Conservation (phyloP, 495 filamentous ascomycete genomes). For the Symbiotaphrina buchneri region DNA sequence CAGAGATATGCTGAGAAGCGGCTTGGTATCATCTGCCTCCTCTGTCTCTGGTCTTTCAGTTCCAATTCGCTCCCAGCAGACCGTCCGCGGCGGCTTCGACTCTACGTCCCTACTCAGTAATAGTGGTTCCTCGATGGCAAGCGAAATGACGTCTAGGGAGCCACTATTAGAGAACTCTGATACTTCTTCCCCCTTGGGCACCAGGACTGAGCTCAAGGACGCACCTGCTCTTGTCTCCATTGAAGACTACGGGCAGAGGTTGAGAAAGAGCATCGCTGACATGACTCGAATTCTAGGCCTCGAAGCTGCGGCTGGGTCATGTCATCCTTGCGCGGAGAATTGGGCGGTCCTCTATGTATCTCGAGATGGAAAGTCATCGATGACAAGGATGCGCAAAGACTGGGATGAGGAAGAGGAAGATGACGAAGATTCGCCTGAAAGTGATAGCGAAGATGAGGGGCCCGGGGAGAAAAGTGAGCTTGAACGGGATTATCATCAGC, state of each 20-base stretch:
- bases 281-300: slow-evolving; percentile 33
- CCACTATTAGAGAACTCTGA: slow-evolving; percentile 40
- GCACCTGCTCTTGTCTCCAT: slow-evolving; percentile 8
- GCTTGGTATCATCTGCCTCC: slow-evolving; percentile 37
- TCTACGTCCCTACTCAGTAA: slow-evolving; percentile 38
- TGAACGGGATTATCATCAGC: slow-evolving; percentile 61
- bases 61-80: slow-evolving; percentile 10
- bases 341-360: slow-evolving; percentile 63
- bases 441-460: slow-evolving; percentile 44
- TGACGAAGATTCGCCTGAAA: slow-evolving; percentile 36
- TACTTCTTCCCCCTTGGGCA: slow-evolving; percentile 15
- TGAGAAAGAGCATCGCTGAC: slow-evolving; percentile 34
- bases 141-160: slow-evolving; percentile 41
- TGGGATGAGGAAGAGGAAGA: slow-evolving; percentile 39
- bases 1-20: slow-evolving; percentile 20
- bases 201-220: slow-evolving; percentile 12
- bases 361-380: slow-evolving; percentile 40
- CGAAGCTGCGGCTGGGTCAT: slow-evolving; percentile 34
- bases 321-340: slow-evolving; percentile 48
- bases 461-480: slow-evolving; percentile 40
- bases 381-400: slow-evolving; percentile 50
- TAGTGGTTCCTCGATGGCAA: slow-evolving; percentile 42
- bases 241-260: slow-evolving; percentile 17
- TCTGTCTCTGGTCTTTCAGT: slow-evolving; percentile 40
- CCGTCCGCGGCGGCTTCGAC: slow-evolving; percentile 2